Conservation (phyloP, 2,329 filamentous ascomycete genomes). For the Pezicula radicicola region DNA sequence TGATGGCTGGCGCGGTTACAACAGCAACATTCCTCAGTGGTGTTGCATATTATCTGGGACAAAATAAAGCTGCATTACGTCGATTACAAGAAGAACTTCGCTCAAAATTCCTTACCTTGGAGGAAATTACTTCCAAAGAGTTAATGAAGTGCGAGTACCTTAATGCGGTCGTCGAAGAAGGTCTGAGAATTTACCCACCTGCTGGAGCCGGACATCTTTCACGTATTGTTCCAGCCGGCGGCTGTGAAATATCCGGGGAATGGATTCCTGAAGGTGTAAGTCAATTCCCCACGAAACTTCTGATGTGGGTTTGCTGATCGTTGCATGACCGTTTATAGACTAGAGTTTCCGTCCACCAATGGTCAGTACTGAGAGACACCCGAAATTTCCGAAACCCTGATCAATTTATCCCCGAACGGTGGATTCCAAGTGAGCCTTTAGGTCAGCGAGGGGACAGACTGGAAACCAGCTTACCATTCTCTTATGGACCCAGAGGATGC, state of each 20-base stretch:
- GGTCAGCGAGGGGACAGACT: constrained; percentile 8
- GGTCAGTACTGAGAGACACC: constrained; percentile 15
- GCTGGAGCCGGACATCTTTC: constrained; percentile 13
- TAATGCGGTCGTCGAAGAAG: constrained; percentile 13
- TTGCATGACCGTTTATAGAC: constrained; percentile 8
- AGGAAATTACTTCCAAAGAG: constrained; percentile 8
- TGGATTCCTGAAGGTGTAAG: constrained; percentile 19
- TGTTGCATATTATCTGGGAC: constrained; percentile 13
- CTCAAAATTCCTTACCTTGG: constrained; percentile 3
- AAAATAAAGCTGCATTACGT: constrained; percentile 5
- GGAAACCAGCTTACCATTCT: constrained; percentile 14
- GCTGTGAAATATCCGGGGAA: constrained; percentile 13
- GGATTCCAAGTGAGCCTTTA: constrained; percentile 14
- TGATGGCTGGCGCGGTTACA: constrained; percentile 17
- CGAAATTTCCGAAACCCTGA: constrained; percentile 14
- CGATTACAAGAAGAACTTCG: constrained; percentile 11
- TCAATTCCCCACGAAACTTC: not conserved
- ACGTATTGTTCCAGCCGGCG: constrained; percentile 15
- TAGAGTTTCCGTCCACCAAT: constrained; percentile 18
- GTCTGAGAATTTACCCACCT: constrained; percentile 15
- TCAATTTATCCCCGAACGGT: constrained; percentile 18
- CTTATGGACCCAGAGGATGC: constrained; percentile 14
- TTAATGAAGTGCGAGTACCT: constrained; percentile 12
- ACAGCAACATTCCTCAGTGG: constrained; percentile 15
- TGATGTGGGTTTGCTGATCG: not conserved